Evolutionary conservation across 1,284 basidiomycete genomes (phyloP), one percentile per base, ranked within the genome.

Genomic region (Hymenochaete sp.): DNA sequence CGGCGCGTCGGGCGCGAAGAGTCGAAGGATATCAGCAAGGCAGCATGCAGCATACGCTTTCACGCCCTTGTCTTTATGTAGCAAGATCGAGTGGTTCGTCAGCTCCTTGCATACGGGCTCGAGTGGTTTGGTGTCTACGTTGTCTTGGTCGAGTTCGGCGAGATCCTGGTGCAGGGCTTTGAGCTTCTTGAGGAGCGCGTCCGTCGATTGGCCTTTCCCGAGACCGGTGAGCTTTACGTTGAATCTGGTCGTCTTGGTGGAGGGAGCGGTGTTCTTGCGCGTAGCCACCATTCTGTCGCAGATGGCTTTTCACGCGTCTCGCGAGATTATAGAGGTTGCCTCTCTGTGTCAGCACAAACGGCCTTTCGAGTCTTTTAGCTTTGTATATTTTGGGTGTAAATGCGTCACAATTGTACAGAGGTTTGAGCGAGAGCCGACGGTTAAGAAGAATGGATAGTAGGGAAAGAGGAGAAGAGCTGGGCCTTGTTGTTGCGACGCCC

Each of bases 1-100:
- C 8, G 96, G 96, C 24, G 96, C 95, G 59, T 98, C 91, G 1
- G 96, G 96, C 0, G 96, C 96, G 62, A 93, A 97, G 38, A 98
- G 74, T 28, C 92, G 70, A 41, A 99, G 78, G 49, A 98, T 71
- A 62, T 99, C 93, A 1, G 93, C 92, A 14, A 99, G 74, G 65
- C 93, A 98, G 64, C 92, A 96, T 0, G 92, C 93, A 4, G 87
- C 79, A 55, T 88, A 89, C 0, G 92, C 93, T 63, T 93, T 96
- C 55, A 98, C 90, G 16, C 91, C 92, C 38, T 79, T 77, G 67
- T 98, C 93, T 64, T 91, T 95, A 69, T 98, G 93, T 24, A 93
- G 77, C 35, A 97, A 72, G 31, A 98, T 78, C 2, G 82, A 75
- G 1, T 76, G 76, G 57, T 73, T 73, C 53, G 95, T 77, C 57